Percentiles rank a stretch among this genome's conserved stretches.
phyloP scores from a whole-genome alignment of 768 basidiomycete genomes.

The Scleroderma citrinum region DNA sequence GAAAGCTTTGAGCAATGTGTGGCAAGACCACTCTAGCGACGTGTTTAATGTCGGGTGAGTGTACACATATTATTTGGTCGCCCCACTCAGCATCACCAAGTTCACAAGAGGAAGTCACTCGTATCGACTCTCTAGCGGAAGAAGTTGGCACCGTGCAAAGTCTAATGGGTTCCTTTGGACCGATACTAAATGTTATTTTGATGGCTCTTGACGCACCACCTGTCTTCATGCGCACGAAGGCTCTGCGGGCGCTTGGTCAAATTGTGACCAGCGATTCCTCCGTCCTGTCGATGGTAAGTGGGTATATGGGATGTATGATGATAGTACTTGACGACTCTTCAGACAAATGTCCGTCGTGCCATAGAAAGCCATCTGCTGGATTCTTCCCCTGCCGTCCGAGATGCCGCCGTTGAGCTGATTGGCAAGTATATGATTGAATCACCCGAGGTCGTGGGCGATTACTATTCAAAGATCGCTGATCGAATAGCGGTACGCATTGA shows the following conservation, averaged over 20 bases:
- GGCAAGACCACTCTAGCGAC: conserved; percentile 63
- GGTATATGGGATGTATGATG: neutral
- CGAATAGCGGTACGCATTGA: conserved; percentile 74
- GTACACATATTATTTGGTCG: neutral
- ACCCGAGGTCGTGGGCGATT: conserved; percentile 82
- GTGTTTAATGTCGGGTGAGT: conserved; percentile 79
- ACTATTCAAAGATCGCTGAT: conserved; percentile 83
- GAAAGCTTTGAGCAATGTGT: conserved; percentile 60
- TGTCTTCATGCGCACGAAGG: conserved; percentile 93
- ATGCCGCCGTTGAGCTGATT: conserved; percentile 93
- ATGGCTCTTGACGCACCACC: conserved; percentile 75
- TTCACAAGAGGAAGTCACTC: conserved; percentile 63
- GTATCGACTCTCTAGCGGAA: conserved; percentile 66
- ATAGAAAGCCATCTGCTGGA: conserved; percentile 91
- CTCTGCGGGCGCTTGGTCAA: conserved; percentile 81
- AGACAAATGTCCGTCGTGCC: conserved; percentile 76
- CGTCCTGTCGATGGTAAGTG: conserved; percentile 66
- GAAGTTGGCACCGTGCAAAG: conserved; percentile 73
- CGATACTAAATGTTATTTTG: conserved; percentile 76
- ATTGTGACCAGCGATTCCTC: conserved; percentile 86
- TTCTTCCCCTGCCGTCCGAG: conserved; percentile 89
- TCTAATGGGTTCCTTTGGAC: conserved; percentile 75
- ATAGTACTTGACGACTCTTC: conserved; percentile 4
- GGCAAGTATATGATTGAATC: conserved; percentile 95
- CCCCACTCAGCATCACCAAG: conserved; percentile 29